A percentile compares a stretch with the other conserved stretches of the same genome.
These are phyloP conservation scores for Diplodia sapinea DNA, from an alignment of 2,329 filamentous ascomycete genomes.

Conservation along the genomic window DNA sequence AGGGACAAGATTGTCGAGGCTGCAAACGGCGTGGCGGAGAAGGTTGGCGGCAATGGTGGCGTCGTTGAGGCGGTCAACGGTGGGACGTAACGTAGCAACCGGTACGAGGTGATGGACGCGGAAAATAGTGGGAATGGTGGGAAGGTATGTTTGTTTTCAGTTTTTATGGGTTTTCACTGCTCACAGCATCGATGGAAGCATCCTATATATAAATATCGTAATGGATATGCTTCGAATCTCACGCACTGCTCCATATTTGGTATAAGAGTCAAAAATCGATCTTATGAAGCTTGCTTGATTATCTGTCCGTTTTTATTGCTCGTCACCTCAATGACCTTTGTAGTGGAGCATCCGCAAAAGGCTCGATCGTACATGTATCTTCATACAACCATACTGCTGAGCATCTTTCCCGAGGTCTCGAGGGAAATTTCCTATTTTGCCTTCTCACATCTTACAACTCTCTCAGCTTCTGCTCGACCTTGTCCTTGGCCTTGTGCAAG, in stretches of 20 bases:
- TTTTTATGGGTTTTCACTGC: neutral
- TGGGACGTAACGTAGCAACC: neutral
- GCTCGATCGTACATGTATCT: neutral
- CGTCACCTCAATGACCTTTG: neutral
- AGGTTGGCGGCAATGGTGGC: neutral
- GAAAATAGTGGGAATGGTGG: neutral
- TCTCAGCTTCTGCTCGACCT: constrained; percentile 30
- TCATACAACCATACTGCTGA: neutral
- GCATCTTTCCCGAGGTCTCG: neutral
- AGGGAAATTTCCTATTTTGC: no score
- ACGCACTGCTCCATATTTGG: neutral
- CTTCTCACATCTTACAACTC: constrained; percentile 16
- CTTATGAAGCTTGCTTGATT: neutral
- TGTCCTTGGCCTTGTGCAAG: constrained; percentile 28
- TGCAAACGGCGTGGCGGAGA: neutral
- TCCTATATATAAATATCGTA: neutral
- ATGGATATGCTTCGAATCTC: neutral
- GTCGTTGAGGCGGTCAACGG: neutral
- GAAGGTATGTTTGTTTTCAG: neutral
- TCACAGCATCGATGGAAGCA: neutral
- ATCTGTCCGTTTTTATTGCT: neutral
- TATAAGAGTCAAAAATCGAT: neutral
- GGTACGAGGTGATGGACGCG: neutral
- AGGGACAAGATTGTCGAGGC: neutral
- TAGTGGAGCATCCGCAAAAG: neutral